Percentiles rank a stretch among this genome's conserved stretches.
Evolutionary conservation across 106 monocot species (phyloP).

Genomic region (Posidonia australis): DNA sequence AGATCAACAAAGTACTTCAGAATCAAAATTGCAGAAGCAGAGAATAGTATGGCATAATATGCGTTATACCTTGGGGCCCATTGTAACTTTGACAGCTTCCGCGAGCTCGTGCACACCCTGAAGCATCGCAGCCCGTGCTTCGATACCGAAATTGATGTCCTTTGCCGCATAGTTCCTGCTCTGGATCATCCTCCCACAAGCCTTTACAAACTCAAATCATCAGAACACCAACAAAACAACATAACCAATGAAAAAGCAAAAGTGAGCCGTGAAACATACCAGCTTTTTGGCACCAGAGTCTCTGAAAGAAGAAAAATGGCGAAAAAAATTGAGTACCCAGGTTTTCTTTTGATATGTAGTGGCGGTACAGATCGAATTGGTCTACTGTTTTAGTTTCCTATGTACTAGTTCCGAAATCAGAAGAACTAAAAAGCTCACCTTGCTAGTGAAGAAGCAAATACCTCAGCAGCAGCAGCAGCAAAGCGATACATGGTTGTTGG

Average conservation of each 20-base stretch:
- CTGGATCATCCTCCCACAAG: conserved; percentile 3
- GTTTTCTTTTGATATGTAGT: not conserved
- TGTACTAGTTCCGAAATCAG: not conserved
- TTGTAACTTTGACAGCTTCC: conserved; percentile 27
- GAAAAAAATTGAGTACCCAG: not conserved
- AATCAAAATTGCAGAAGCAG: not conserved
- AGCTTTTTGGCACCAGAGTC: not conserved
- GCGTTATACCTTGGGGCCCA: conserved; percentile 25
- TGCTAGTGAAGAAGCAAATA: not conserved
- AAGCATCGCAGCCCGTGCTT: conserved; percentile 25
- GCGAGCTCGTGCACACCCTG: conserved; percentile 23
- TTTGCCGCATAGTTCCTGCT: conserved; percentile 25
- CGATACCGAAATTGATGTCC: conserved; percentile 17
- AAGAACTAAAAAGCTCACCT: not conserved
- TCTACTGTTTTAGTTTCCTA: not conserved
- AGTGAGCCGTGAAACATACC: not conserved
- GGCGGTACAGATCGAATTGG: not conserved
- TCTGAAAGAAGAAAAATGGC: not conserved
- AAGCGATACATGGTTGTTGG: conserved; percentile 1
- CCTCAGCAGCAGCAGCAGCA: conserved; percentile 2
- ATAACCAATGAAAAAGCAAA: not conserved
- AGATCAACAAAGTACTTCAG: not conserved
- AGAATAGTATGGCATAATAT: not conserved
- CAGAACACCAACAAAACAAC: not conserved
- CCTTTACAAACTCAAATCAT: not conserved